Evolutionary conservation across 768 basidiomycete genomes (phyloP), one percentile per base, ranked within the genome.

Genomic region (Cystobasidium onofrii): DNA sequence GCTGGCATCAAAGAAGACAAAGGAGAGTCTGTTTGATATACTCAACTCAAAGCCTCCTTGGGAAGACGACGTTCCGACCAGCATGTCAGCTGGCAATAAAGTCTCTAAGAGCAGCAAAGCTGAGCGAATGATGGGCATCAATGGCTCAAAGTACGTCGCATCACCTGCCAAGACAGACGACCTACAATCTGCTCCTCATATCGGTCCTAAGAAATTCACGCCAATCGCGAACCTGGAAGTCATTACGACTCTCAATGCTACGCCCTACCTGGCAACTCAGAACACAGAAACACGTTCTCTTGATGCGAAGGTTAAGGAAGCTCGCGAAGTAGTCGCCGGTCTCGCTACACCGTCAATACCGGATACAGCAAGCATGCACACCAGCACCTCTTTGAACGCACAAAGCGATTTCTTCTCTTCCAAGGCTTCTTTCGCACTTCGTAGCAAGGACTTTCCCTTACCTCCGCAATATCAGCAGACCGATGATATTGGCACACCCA

Each of bases 21-120:
- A 55, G 34, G 54, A 55, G 39, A 57, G 27, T n/a, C 31, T 67
- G 3, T 33, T 67, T 33, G 65, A 67, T 31, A 67, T 67, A 2
- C 65, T 67, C n/a, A 67, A 67, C 31, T 50, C 44, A 29, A 43
- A 67, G 18, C 65, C 65, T 25, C 65, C 65, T 18, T 67, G 65
- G 65, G 44, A 41, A n/a, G 65, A 50, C n/a, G 46, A 50, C 17
- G 9, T 2, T 6, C 36, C 41, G 12, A 52, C 20, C 3, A 50
- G n/a, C 18, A 46, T 52, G 4, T 13, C 15, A 13, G 31, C 9
- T n/a, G 33, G n/a, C 23, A 66, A 23, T 46, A 41, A 25, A 12
- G 64, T 10, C 7, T 10, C 27, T 4, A 27, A 4, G 20, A 67
- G 43, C 41, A 25, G 43, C 18, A 46, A 43, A 67, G 39, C 41